Conservation (phyloP, 192 early-diverging fungal species). For the Coemansia sp. region DNA sequence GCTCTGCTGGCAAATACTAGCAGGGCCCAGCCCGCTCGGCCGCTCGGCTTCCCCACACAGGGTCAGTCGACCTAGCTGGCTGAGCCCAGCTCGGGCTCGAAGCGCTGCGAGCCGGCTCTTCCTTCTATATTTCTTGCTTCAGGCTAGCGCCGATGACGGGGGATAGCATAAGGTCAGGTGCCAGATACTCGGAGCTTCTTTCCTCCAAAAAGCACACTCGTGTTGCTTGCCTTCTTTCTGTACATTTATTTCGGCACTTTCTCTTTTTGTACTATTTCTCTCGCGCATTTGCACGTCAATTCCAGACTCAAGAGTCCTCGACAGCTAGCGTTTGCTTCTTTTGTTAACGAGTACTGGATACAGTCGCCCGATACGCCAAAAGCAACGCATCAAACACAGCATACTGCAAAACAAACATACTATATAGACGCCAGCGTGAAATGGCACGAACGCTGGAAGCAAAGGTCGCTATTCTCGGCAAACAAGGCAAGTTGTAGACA, state of each 20-base stretch:
- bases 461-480: constrained; percentile 74
- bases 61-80: background rate
- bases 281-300: constrained; percentile 5
- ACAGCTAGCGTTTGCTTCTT: background rate
- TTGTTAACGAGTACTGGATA: background rate
- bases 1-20: background rate
- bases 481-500: constrained; percentile 59
- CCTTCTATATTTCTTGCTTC: background rate
- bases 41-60: background rate
- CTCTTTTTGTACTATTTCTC: constrained; percentile 5
- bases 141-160: background rate
- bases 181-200: background rate
- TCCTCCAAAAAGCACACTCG: background rate
- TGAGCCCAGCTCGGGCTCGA: background rate
- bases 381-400: constrained; percentile 1
- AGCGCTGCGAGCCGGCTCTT: background rate
- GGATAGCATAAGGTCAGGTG: constrained; percentile 1
- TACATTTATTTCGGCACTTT: background rate
- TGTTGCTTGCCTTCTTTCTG: background rate
- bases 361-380: background rate
- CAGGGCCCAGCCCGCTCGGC: background rate
- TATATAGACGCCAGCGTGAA: constrained; percentile 5
- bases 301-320: background rate
- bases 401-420: background rate
- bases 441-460: constrained; percentile 61